Evolutionary conservation across 768 basidiomycete genomes (phyloP).

Genomic region (Pulveroboletus frians): DNA sequence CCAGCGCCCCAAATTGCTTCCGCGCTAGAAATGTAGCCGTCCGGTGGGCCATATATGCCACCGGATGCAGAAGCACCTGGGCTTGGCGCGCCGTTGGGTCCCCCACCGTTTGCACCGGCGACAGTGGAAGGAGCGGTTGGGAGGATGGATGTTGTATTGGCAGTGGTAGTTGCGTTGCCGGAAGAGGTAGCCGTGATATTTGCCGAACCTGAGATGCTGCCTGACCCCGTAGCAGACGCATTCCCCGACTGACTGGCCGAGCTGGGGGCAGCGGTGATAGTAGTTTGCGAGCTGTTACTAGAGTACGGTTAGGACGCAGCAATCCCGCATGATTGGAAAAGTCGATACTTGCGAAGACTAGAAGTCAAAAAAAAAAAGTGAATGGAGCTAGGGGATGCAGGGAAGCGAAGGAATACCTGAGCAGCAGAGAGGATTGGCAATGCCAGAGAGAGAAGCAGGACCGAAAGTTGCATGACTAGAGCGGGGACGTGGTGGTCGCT

Average conservation of each 20-base stretch:
- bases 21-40: slow-evolving; percentile 60
- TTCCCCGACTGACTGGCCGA: slow-evolving; percentile 20
- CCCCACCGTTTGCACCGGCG: slow-evolving; percentile 45
- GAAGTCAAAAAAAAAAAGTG: not conserved
- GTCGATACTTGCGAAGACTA: slow-evolving; percentile 39
- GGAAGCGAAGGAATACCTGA: slow-evolving; percentile 25
- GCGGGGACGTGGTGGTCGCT: not conserved
- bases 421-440: slow-evolving; percentile 25
- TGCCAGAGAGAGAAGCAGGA: slow-evolving; percentile 31
- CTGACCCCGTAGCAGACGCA: slow-evolving; percentile 21
- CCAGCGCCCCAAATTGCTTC: slow-evolving; percentile 42
- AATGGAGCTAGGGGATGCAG: not conserved
- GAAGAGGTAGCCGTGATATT: slow-evolving; percentile 13
- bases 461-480: slow-evolving; percentile 25
- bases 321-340: slow-evolving; percentile 16
- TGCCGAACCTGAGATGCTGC: slow-evolving; percentile 18
- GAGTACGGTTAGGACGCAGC: slow-evolving; percentile 37
- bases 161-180: slow-evolving; percentile 32
- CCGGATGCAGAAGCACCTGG: slow-evolving; percentile 45
- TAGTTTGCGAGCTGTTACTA: slow-evolving; percentile 38
- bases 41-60: slow-evolving; percentile 62
- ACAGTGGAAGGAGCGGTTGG: slow-evolving; percentile 58
- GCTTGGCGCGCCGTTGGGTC: slow-evolving; percentile 44
- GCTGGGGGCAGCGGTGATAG: slow-evolving; percentile 44
- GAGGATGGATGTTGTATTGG: slow-evolving; percentile 6